Percentiles rank a stretch among this genome's conserved stretches.
Evolutionary conservation across 495 filamentous ascomycete genomes (phyloP).

Genomic region (Podospora tetraspora): DNA sequence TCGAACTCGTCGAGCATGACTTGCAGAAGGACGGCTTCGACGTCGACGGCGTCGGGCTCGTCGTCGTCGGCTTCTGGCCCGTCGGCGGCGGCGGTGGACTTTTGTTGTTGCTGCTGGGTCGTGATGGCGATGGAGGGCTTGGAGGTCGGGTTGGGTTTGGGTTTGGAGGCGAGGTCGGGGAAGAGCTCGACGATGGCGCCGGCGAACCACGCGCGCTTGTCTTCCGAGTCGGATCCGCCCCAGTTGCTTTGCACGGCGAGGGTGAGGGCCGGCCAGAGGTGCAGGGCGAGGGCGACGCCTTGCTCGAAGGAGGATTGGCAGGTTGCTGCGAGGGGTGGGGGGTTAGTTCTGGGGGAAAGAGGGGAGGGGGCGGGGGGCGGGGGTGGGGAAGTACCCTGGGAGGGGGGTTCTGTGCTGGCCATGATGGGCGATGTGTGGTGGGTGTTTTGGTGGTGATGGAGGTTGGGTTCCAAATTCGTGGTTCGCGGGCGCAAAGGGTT

Average conservation of each 20-base stretch:
- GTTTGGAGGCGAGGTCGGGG: constrained; percentile 34
- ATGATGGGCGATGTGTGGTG: neutral
- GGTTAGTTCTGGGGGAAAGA: constrained; percentile 15
- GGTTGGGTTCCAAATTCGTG: neutral
- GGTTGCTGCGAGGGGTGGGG: constrained; percentile 50
- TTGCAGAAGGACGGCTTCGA: constrained; percentile 78
- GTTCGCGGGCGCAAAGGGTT: neutral
- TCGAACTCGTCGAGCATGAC: constrained; percentile 96
- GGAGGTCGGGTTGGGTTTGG: constrained; percentile 27
- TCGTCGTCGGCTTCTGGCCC: constrained; percentile 8
- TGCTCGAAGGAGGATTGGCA: constrained; percentile 69
- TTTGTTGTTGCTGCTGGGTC: neutral
- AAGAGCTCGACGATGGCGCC: constrained; percentile 84
- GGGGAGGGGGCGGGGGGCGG: constrained; percentile 1
- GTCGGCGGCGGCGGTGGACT: neutral
- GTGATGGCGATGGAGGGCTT: constrained; percentile 21
- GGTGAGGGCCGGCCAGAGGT: constrained; percentile 79
- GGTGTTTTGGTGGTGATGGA: neutral
- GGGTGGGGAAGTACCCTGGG: neutral
- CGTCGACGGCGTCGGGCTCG: constrained; percentile 73
- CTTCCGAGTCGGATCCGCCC: constrained; percentile 76
- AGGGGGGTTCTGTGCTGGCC: neutral
- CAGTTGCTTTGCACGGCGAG: constrained; percentile 82
- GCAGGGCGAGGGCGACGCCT: constrained; percentile 69
- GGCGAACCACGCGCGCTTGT: constrained; percentile 96